Conservation (phyloP, 23 red algal species). For the Cyanidiococcus yangmingshanensis region DNA sequence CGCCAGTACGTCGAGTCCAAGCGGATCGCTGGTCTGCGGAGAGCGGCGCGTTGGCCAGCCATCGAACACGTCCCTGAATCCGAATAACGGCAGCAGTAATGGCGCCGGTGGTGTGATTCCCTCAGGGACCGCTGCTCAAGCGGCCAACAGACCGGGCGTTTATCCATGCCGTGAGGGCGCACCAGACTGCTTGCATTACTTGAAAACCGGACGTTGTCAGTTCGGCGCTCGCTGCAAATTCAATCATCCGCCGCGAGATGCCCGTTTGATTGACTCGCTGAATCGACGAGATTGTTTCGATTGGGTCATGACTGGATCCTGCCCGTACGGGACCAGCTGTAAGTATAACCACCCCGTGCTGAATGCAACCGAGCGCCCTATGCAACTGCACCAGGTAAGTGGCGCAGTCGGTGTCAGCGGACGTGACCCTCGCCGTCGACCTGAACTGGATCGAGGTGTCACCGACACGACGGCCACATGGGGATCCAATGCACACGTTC, state of each 20-base stretch:
- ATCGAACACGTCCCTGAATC: not conserved
- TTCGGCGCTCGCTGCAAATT: conserved; percentile 72
- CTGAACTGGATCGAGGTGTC: not conserved
- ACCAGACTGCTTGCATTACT: conserved; percentile 61
- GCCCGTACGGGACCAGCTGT: conserved; percentile 56
- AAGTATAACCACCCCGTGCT: conserved; percentile 81
- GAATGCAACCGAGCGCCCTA: not conserved
- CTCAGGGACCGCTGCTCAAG: not conserved
- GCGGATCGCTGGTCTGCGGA: not conserved
- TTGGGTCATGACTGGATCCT: conserved; percentile 51
- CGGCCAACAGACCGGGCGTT: not conserved
- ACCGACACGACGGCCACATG: too few species aligned
- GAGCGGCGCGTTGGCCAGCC: not conserved
- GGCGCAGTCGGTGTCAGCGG: not conserved
- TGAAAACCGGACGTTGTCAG: conserved; percentile 76
- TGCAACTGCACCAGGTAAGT: not conserved
- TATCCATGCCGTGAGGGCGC: conserved; percentile 46
- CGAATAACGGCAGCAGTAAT: not conserved
- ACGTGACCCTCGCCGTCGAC: not conserved
- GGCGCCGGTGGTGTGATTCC: not conserved
- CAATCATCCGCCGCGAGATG: conserved; percentile 65
- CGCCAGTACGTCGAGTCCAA: not conserved
- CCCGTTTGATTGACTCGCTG: conserved; percentile 48
- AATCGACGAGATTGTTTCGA: conserved; percentile 78
- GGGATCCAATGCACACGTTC: too few species aligned